A percentile compares a stretch with the other conserved stretches of the same genome.
Evolutionary conservation across 2,329 filamentous ascomycete genomes (phyloP).

Genomic region (Ceratocystis lukuohia): DNA sequence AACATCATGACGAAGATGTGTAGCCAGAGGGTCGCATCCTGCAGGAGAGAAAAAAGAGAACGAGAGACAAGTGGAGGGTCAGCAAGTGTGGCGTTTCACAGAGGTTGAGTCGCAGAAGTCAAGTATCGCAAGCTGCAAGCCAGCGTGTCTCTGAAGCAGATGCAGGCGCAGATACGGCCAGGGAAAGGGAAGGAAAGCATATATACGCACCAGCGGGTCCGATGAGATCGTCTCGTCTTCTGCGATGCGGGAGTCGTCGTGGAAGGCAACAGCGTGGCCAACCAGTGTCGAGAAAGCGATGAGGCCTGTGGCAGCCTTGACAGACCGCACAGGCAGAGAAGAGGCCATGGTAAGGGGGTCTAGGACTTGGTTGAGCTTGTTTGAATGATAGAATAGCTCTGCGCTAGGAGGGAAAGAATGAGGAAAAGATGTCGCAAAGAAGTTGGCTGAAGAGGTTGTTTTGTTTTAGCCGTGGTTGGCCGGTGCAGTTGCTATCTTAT

Average conservation of each 20-base stretch:
- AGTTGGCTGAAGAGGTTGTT: background rate
- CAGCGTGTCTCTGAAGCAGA: background rate
- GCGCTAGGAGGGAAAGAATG: background rate
- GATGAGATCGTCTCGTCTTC: constrained; percentile 17
- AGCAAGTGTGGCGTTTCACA: constrained; percentile 4
- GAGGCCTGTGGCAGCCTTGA: constrained; percentile 14
- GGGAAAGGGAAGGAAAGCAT: background rate
- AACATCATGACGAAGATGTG: constrained; percentile 83
- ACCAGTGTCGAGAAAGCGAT: constrained; percentile 13
- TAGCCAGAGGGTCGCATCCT: constrained; percentile 79
- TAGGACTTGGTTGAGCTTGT: background rate
- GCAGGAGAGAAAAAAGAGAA: background rate
- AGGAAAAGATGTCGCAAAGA: background rate
- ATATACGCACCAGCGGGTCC: constrained; percentile 10
- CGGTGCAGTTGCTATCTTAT: background rate
- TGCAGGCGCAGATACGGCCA: background rate
- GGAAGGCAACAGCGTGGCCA: constrained; percentile 12
- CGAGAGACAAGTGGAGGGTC: background rate
- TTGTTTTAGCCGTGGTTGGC: background rate
- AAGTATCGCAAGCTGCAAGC: background rate
- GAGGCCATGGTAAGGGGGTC: background rate
- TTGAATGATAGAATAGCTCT: no score
- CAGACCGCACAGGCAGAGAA: background rate
- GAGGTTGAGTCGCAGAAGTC: background rate
- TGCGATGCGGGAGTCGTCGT: constrained; percentile 16